Base-by-base conservation (phyloP, 305 asterid species). In the Rubia tinctorum region DNA sequence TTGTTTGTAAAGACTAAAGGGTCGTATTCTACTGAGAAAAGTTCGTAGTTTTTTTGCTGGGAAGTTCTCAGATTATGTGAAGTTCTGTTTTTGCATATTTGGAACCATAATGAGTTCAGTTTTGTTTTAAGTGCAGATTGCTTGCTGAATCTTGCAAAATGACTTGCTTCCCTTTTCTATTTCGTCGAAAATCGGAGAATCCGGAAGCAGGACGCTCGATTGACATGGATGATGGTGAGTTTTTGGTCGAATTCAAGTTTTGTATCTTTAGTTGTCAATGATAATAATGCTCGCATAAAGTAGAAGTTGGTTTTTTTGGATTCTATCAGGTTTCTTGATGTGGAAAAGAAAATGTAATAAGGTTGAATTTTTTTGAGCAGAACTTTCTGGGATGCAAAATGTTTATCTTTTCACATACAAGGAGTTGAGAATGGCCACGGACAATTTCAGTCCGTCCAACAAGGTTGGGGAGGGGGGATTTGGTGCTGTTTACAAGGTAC, bases 381-480 rank as follows among this genome's bases (percentile, higher is more conserved):
- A 92, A 85, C 88, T 94, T 78, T 79, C 90, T 20, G 82, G 80
- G 56, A 64, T 84, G 77, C 70, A 76, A 73, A 88, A 88, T 53
- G 91, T 89, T 62, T 79, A 42, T 53, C 75, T 86, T 69, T 94
- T 86, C 89, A 81, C 93, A 9, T 87, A 92, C 86, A 92, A 80
- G 86, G 94, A 86, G 72, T 87, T 94, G 81, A 81, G 77, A 76
- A 67, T 76, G 0, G 98, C 97, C 68, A 92, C 99, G 3, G 58
- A 89, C 75, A 93, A 85, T 78, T 94, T 86, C 77, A 86, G 89
- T 81, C 85, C 79, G 53, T 60, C 74, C 27, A 91, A 86, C 77
- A 94, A 94, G 84, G 83, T 94, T 27, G 99, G 99, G 77, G 96
- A 86, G 84, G 99, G 99, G 59, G 98, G 98, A 73, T 94, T 90